These are phyloP conservation scores for Pestalotiopsis sp. DNA, from an alignment of 2,329 filamentous ascomycete species.

Conservation along the genomic window DNA sequence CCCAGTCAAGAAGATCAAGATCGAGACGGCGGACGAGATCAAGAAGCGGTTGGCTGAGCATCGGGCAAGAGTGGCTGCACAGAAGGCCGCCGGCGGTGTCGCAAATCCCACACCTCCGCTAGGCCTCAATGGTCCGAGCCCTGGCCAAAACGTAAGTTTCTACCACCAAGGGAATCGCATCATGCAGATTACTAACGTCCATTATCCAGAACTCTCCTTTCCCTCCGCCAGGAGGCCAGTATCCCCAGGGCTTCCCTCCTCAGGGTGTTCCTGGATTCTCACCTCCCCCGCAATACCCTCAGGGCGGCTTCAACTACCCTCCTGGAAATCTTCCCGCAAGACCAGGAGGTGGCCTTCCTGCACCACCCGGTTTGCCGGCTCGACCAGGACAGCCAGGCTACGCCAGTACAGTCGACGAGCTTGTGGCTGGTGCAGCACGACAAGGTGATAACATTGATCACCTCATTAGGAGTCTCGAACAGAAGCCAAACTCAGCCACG, in stretches of 20 bases:
- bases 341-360: slow-evolving; percentile 40
- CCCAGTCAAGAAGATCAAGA: slow-evolving; percentile 68
- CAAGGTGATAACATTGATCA: slow-evolving; percentile 64
- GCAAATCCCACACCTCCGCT: slow-evolving; percentile 49
- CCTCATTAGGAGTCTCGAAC: slow-evolving; percentile 64
- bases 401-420: slow-evolving; percentile 44
- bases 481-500: slow-evolving; percentile 32
- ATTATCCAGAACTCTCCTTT: slow-evolving; percentile 39
- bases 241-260: slow-evolving; percentile 37
- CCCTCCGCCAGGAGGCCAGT: slow-evolving; percentile 39
- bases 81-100: slow-evolving; percentile 55
- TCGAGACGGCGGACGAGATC: slow-evolving; percentile 75
- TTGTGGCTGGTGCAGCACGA: slow-evolving; percentile 43
- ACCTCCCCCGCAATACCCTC: slow-evolving; percentile 36
- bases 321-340: slow-evolving; percentile 45
- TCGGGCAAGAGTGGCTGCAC: slow-evolving; percentile 66
- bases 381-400: slow-evolving; percentile 38
- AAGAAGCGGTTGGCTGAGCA: slow-evolving; percentile 79
- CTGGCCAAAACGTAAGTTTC: slow-evolving; percentile 42
- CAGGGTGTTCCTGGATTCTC: slow-evolving; percentile 32
- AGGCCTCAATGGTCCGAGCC: slow-evolving; percentile 45
- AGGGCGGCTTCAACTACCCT: slow-evolving; percentile 33
- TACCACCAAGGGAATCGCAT: not conserved
- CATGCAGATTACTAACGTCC: not conserved
- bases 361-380: slow-evolving; percentile 43